A percentile compares a stretch with the other conserved stretches of the same genome.
phyloP scores from a whole-genome alignment of 176 grass and related monocot species.

The Oryza longistaminata region DNA sequence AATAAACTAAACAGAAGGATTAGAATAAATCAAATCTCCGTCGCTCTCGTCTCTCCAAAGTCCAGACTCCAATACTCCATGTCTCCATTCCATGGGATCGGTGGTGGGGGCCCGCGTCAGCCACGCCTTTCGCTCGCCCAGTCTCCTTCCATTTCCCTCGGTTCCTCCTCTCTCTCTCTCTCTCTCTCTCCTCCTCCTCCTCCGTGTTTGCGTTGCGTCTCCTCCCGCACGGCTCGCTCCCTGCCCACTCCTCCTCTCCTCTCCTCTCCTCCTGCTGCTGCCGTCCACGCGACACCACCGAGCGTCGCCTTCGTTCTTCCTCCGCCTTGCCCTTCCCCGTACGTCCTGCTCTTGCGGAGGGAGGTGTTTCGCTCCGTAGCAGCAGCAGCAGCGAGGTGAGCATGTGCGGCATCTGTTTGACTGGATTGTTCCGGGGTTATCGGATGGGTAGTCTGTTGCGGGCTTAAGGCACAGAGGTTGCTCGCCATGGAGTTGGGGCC shows the following conservation, averaged over 20 bases:
- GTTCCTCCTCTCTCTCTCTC: neutral
- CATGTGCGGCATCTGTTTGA: neutral
- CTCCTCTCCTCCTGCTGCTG: neutral
- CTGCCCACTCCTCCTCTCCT: neutral
- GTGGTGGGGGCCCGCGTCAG: no score
- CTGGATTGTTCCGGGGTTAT: neutral
- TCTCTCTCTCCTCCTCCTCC: no score
- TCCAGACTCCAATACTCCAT: no score
- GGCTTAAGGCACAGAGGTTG: neutral
- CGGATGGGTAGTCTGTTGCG: neutral
- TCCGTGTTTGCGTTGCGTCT: neutral
- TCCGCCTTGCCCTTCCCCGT: neutral
- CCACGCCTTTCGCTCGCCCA: no score
- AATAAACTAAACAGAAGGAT: no score
- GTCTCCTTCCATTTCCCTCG: neutral
- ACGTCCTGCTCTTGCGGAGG: neutral
- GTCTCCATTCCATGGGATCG: no score
- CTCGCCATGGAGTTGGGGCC: neutral
- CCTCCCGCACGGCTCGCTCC: neutral
- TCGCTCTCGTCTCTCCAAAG: no score
- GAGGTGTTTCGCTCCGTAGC: neutral
- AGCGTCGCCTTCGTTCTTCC: neutral
- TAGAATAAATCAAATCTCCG: no score
- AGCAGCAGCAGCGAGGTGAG: slow-evolving; percentile 32
- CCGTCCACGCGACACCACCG: slow-evolving; percentile 24